A percentile compares a stretch with the other conserved stretches of the same genome.
These are phyloP conservation scores for Ophiosphaerella herpotricha DNA, from an alignment of 2,329 filamentous ascomycete species.

Conservation along the genomic window DNA sequence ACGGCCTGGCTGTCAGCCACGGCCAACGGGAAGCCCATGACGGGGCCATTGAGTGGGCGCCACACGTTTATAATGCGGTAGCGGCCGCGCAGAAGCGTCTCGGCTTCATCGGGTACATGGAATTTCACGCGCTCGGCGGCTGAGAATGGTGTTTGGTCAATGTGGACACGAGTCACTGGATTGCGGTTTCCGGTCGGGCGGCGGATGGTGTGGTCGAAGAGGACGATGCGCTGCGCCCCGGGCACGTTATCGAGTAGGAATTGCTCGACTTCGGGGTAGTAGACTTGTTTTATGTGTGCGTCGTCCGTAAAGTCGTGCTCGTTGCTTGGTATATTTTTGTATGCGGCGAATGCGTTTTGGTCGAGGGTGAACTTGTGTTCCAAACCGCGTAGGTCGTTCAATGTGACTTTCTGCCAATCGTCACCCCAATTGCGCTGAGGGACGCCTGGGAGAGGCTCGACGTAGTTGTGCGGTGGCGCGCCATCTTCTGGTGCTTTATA, in stretches of 20 bases:
- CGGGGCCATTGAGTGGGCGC: constrained; percentile 66
- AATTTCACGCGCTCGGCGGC: constrained; percentile 68
- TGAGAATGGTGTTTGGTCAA: constrained; percentile 77
- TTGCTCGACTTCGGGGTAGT: constrained; percentile 83
- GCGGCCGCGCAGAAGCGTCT: constrained; percentile 66
- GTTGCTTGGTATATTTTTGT: constrained; percentile 62
- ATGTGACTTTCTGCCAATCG: constrained; percentile 55
- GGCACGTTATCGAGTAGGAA: constrained; percentile 71
- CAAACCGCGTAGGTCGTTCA: constrained; percentile 74
- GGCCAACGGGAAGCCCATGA: constrained; percentile 61
- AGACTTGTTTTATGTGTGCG: constrained; percentile 68
- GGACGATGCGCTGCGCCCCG: constrained; percentile 66
- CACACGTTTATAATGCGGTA: constrained; percentile 90
- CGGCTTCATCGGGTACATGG: constrained; percentile 71
- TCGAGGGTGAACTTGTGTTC: constrained; percentile 72
- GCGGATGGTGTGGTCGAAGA: constrained; percentile 92
- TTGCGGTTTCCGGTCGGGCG: constrained; percentile 65
- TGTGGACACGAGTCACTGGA: constrained; percentile 76
- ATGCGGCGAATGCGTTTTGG: constrained; percentile 73
- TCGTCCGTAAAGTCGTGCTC: constrained; percentile 68
- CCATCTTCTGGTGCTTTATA: constrained; percentile 35
- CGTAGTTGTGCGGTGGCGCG: constrained; percentile 52
- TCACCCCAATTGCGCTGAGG: constrained; percentile 68
- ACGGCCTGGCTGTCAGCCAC: constrained; percentile 62
- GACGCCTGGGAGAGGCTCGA: constrained; percentile 66